phyloP scores from a whole-genome alignment of 2,329 filamentous ascomycete genomes.

The Diaporthe caulivora region DNA sequence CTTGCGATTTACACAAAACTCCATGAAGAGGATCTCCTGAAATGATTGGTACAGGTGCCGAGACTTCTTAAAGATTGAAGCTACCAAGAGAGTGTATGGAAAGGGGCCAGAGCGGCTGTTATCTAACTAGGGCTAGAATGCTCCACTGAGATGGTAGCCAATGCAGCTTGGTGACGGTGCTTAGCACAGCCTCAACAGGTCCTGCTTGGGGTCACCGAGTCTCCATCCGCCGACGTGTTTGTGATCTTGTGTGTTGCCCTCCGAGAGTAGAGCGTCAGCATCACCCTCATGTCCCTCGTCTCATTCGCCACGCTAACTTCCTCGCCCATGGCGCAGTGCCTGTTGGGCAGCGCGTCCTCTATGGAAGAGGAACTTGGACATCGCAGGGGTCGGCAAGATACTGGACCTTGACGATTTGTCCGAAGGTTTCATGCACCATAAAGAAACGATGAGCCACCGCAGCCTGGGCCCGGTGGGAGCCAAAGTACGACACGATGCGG shows the following conservation, averaged over 20 bases:
- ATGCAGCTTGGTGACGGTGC: too few relatives aligned
- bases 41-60: background rate
- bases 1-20: background rate
- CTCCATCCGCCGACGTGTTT: too few relatives aligned
- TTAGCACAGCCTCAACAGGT: too few relatives aligned
- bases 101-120: too few relatives aligned
- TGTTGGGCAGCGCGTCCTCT: background rate
- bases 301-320: too few relatives aligned
- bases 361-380: background rate
- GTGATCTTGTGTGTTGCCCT: too few relatives aligned
- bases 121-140: too few relatives aligned
- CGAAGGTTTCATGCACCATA: background rate
- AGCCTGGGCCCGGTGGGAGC: slow-evolving; percentile 32
- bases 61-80: background rate
- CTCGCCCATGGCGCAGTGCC: background rate
- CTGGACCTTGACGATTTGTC: background rate
- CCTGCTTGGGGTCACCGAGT: too few relatives aligned
- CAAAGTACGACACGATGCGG: slow-evolving; percentile 34
- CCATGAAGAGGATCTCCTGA: background rate
- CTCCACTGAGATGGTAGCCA: too few relatives aligned
- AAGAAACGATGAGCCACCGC: background rate
- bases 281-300: too few relatives aligned
- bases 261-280: too few relatives aligned
- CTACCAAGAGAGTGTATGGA: too few relatives aligned
- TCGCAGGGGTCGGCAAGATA: slow-evolving; percentile 31